Percentiles rank a stretch among this genome's conserved stretches.
phyloP scores from a whole-genome alignment of 352 stramenopile genomes.

The Phytophthora citricola region DNA sequence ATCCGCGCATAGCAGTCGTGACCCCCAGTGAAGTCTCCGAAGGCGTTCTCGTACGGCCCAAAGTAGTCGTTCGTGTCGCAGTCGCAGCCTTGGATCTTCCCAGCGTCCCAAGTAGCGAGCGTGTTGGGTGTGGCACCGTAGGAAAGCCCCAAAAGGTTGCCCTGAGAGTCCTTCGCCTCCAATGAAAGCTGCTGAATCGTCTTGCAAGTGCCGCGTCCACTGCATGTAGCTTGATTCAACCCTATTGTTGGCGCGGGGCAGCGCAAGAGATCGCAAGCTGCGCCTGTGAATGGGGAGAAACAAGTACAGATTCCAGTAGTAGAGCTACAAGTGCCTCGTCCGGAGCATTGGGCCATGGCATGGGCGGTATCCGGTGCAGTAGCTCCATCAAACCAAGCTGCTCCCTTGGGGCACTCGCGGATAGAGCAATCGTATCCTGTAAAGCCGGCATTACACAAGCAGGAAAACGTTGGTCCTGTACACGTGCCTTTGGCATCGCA shows the following conservation, averaged over 20 bases:
- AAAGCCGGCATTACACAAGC: constrained; percentile 69
- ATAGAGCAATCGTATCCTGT: constrained; percentile 62
- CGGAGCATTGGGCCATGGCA: constrained; percentile 57
- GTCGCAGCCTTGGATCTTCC: constrained; percentile 87
- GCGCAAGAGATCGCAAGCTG: constrained; percentile 72
- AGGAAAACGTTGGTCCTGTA: constrained; percentile 50
- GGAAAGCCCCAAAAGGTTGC: constrained; percentile 56
- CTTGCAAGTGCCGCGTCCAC: constrained; percentile 73
- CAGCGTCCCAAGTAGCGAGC: constrained; percentile 78
- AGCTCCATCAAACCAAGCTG: constrained; percentile 74
- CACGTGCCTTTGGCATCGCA: constrained; percentile 66
- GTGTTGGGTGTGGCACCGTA: constrained; percentile 74
- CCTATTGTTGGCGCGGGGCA: constrained; percentile 41
- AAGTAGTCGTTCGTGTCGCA: constrained; percentile 71
- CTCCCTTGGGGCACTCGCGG: constrained; percentile 56
- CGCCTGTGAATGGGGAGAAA: constrained; percentile 72
- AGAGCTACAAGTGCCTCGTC: constrained; percentile 61
- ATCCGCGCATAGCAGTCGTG: constrained; percentile 83
- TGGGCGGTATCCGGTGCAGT: constrained; percentile 60
- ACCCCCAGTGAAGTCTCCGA: constrained; percentile 53
- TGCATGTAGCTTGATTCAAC: constrained; percentile 49
- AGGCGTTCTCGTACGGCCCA: constrained; percentile 63
- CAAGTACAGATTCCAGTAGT: constrained; percentile 69
- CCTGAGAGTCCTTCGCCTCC: constrained; percentile 41
- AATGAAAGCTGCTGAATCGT: constrained; percentile 75